Base-by-base conservation (phyloP, 768 basidiomycete species). In the Cantharellus cinnabarinus region DNA sequence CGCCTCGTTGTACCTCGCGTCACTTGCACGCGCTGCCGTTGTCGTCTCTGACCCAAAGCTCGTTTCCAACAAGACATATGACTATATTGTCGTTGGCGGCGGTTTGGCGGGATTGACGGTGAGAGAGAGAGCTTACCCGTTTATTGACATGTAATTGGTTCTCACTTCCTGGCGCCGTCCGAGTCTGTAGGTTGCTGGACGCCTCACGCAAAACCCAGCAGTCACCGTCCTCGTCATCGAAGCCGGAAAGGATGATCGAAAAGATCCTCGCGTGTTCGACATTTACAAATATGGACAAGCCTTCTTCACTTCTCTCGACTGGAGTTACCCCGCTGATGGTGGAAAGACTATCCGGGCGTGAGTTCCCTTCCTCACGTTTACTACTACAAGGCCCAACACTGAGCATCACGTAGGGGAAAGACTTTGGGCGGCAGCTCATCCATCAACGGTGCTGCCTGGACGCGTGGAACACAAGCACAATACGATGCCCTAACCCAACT, bases 161-260 rank as follows among this genome's bases (percentile, higher is more conserved):
- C 44, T 10, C 44, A 10, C 44, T 48, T 29, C 10, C 29, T 7
- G 44, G 29, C 44, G 44, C 44, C 10, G 10, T 48, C 10, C 29
- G 29, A 48, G 29, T 10, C 44, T 48, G 0, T 10, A 54, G 52
- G 73, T 79, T 41, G 75, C 78, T 34, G 70, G 71, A 4, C 69
- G 77, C 7, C 69, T 79, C 5, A 67, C 76, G 0, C 76, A 78
- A 63, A 70, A 77, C 57, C 48, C 63, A 3, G 61, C 64, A 0
- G 66, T 72, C 50, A 71, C 72, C 5, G 72, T 80, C 0, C 70
- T 79, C 2, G 66, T 78, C 59, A 70, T 80, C 54, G 79, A 80
- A 65, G 78, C 73, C 2, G 78, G 79, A 0, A 70, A 66, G 5
- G 77, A 78, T 62, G 67, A 76, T 61, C 70, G 76, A 35, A 67